Percentiles rank a stretch among this genome's conserved stretches.
These are phyloP conservation scores for Phlyctochytrium arcticum DNA, from an alignment of 192 early-diverging fungal genomes.

Conservation along the genomic window DNA sequence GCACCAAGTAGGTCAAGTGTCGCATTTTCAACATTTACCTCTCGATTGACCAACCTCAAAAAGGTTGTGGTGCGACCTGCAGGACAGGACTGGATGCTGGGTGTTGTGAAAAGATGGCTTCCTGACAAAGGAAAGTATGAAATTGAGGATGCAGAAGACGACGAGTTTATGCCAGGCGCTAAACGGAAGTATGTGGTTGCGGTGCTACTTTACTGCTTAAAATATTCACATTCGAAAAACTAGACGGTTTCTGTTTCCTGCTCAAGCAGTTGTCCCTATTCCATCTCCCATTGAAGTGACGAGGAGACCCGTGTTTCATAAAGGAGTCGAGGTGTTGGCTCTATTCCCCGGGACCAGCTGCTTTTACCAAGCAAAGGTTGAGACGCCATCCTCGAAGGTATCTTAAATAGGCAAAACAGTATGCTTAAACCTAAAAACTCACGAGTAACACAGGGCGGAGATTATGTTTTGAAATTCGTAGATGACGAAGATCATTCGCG, in stretches of 20 bases:
- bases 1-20: neutral
- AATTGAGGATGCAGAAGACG: conserved; percentile 45
- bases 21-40: neutral
- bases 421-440: neutral
- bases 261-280: conserved; percentile 31
- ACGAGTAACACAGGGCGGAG: neutral
- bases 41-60: neutral
- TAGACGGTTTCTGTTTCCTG: conserved; percentile 29
- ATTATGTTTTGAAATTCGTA: conserved; percentile 40
- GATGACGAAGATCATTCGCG: conserved; percentile 37
- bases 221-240: neutral
- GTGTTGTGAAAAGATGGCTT: conserved; percentile 24
- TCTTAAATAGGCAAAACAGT: neutral
- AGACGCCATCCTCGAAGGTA: conserved; percentile 35
- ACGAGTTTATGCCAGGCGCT: conserved; percentile 27
- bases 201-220: too few relatives aligned
- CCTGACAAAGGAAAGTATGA: conserved; percentile 41
- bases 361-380: conserved; percentile 43
- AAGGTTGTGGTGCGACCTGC: conserved; percentile 32
- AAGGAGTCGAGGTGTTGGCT: conserved; percentile 39
- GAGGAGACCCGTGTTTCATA: conserved; percentile 26
- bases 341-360: conserved; percentile 42
- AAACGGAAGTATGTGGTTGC: conserved; percentile 30
- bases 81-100: conserved; percentile 40
- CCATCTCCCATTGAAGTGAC: conserved; percentile 10